phyloP scores from a whole-genome alignment of 148 eudicot species.

The Vaccinium darrowii region DNA sequence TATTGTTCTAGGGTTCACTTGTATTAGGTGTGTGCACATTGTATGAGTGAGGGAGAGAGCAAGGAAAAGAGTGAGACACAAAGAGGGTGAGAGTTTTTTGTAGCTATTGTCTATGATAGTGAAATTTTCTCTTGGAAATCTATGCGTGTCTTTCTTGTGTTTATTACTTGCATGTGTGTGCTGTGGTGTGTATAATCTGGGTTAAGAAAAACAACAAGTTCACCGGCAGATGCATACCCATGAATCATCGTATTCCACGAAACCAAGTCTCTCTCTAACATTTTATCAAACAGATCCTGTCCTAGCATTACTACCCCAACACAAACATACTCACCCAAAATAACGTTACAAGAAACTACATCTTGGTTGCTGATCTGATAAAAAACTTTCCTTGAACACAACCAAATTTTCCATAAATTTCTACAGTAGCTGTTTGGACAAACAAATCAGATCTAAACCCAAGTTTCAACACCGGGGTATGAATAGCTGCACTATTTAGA shows the following conservation, averaged over 20 bases:
- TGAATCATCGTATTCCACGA: neutral
- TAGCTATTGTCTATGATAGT: no score
- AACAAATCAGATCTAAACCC: conserved; percentile 20
- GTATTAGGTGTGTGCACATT: no score
- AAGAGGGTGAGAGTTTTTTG: no score
- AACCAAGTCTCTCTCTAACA: neutral
- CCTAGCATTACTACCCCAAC: neutral
- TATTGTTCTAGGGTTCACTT: no score
- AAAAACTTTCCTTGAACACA: no score
- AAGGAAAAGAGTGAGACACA: no score
- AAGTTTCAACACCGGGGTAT: conserved; percentile 22
- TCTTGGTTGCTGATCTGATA: neutral
- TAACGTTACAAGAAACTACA: neutral
- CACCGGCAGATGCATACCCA: neutral
- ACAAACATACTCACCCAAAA: neutral
- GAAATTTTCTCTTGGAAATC: no score
- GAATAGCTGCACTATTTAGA: conserved; percentile 10
- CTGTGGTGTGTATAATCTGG: no score
- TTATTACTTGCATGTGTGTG: no score
- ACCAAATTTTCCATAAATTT: conserved; percentile 8
- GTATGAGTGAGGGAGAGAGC: no score
- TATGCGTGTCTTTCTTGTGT: no score
- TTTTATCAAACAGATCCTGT: neutral
- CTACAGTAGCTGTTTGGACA: conserved; percentile 20
- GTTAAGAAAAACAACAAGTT: no score